Evolutionary conservation across 192 early-diverging fungal genomes (phyloP).

Genomic region (Coemansia sp.): DNA sequence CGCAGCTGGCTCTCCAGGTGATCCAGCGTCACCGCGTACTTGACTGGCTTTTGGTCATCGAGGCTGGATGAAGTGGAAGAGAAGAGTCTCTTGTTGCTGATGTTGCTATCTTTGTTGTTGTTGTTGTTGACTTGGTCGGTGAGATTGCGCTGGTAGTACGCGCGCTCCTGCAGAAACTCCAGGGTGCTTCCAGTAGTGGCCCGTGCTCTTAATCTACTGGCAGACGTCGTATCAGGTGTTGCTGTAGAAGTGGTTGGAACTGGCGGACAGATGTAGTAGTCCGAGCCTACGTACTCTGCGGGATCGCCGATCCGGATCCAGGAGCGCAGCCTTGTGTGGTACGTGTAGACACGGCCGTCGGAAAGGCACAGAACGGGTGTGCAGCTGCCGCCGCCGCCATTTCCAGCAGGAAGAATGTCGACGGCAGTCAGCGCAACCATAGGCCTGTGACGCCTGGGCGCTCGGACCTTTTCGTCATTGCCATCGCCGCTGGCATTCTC

Average conservation of each 20-base stretch:
- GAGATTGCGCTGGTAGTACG: constrained; percentile 15
- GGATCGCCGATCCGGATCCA: constrained; percentile 39
- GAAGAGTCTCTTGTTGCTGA: constrained; percentile 1
- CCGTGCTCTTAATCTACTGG: too few species aligned
- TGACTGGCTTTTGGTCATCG: not conserved
- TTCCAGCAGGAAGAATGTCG: constrained; percentile 5
- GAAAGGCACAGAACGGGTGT: constrained; percentile 20
- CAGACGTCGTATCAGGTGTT: not conserved
- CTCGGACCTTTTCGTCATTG: not conserved
- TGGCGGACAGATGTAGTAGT: constrained; percentile 14
- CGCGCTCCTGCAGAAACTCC: constrained; percentile 20
- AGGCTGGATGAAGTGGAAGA: not conserved
- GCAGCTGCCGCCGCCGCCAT: not conserved
- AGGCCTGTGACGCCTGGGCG: constrained; percentile 15
- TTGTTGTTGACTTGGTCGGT: not conserved
- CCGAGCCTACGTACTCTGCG: constrained; percentile 15
- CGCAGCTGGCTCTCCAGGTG: constrained; percentile 48
- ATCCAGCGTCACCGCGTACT: constrained; percentile 37
- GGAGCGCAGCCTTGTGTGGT: constrained; percentile 12
- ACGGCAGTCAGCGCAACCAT: constrained; percentile 24
- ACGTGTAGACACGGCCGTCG: constrained; percentile 29
- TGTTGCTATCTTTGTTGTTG: too few species aligned
- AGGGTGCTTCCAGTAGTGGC: not conserved
- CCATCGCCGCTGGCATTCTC: too few species aligned
- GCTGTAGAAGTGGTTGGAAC: not conserved